Evolutionary conservation across 75 land plant genomes (phyloP).

Genomic region (Adiantum capillusveneris): DNA sequence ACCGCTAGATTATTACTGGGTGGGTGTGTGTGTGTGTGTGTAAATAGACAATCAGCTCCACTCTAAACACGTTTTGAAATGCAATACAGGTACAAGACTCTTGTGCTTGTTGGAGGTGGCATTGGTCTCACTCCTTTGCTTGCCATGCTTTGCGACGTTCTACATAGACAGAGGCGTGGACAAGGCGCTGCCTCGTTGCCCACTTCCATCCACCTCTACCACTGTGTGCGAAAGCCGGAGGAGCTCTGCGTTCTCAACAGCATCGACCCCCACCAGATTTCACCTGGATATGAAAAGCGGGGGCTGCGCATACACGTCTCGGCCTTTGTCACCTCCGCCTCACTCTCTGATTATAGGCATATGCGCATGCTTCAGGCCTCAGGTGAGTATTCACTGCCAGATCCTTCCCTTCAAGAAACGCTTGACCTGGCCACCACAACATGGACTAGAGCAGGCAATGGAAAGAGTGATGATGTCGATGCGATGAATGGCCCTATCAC

Average conservation of each 20-base stretch:
- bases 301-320: background rate
- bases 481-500: background rate
- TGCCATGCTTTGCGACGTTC: constrained; percentile 12
- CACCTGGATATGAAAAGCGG: background rate
- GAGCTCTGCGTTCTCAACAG: constrained; percentile 12
- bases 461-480: no score
- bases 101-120: constrained; percentile 17
- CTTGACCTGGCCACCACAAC: no score
- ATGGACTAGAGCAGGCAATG: no score
- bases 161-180: constrained; percentile 7
- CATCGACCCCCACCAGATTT: constrained; percentile 6
- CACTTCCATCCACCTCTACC: constrained; percentile 9
- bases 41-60: no score
- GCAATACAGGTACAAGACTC: constrained; percentile 16
- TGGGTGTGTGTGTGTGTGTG: no score
- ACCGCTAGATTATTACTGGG: no score
- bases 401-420: background rate
- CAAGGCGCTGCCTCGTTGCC: no score
- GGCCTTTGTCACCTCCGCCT: constrained; percentile 4
- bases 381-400: background rate
- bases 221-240: constrained; percentile 6
- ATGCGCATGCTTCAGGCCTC: background rate
- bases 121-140: constrained; percentile 22
- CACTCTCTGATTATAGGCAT: no score
- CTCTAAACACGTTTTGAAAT: no score